Percentiles rank a stretch among this genome's conserved stretches.
Conservation (phyloP, 2,329 filamentous ascomycete genomes). For the Coniosporium tulheliwenetii region DNA sequence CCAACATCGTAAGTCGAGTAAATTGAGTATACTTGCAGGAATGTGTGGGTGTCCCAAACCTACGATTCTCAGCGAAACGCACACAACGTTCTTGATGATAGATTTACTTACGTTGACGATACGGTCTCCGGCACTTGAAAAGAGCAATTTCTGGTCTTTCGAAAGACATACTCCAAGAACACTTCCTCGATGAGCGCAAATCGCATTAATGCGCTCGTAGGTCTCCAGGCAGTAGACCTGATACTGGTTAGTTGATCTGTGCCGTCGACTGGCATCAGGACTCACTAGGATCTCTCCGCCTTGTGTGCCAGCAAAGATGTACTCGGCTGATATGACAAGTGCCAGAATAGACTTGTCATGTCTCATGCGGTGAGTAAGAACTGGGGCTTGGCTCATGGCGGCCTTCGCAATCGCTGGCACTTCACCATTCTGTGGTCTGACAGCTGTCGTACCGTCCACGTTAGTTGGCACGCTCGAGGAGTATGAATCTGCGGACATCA, state of each 20-base stretch:
- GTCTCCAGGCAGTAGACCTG: conserved; percentile 74
- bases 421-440: too few relatives aligned
- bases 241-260: conserved; percentile 5
- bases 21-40: conserved; percentile 70
- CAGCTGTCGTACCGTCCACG: too few relatives aligned
- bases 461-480: too few relatives aligned
- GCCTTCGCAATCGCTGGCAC: neutral
- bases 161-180: conserved; percentile 76
- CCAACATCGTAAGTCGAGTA: conserved; percentile 90
- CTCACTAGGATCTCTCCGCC: conserved; percentile 69
- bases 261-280: neutral
- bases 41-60: conserved; percentile 68
- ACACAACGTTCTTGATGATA: neutral
- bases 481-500: too few relatives aligned
- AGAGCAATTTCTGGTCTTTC: conserved; percentile 57
- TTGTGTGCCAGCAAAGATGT: conserved; percentile 84
- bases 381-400: conserved; percentile 25
- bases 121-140: conserved; percentile 86
- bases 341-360: conserved; percentile 70
- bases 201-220: conserved; percentile 61
- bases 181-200: conserved; percentile 83
- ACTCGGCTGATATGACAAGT: conserved; percentile 62
- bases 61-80: conserved; percentile 11
- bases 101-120: conserved; percentile 57
- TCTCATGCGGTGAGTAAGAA: conserved; percentile 57